These are phyloP conservation scores for Tulasnella sp. DNA, from an alignment of 768 basidiomycete species.

Conservation along the genomic window DNA sequence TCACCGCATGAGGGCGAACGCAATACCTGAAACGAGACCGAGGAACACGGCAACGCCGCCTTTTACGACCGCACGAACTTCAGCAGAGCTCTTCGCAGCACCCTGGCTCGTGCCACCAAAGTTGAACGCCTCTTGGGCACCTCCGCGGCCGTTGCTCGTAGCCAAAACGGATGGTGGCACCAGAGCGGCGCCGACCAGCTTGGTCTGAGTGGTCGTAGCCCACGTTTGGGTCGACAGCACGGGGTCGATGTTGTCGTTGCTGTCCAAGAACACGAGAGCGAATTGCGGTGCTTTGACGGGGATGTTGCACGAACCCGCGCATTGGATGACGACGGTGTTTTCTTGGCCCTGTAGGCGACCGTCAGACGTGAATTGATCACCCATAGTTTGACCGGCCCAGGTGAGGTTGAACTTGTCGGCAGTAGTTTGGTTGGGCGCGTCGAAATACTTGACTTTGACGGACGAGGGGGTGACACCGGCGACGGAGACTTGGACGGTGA, in stretches of 20 bases:
- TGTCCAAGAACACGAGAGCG: conserved; percentile 15
- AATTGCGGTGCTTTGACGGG: conserved; percentile 12
- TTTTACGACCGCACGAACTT: not conserved
- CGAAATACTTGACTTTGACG: conserved; percentile 12
- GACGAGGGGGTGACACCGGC: not conserved
- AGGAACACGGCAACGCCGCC: not conserved
- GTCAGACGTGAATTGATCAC: conserved; percentile 16
- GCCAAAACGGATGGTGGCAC: conserved; percentile 44
- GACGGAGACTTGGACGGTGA: conserved; percentile 1
- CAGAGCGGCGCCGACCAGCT: conserved; percentile 35
- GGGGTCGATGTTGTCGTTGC: not conserved
- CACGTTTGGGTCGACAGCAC: conserved; percentile 36
- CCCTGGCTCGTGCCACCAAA: not conserved
- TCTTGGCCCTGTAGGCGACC: conserved; percentile 10
- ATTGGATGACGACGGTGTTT: conserved; percentile 13
- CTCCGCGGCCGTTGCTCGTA: conserved; percentile 48
- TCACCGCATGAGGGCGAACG: too few species aligned
- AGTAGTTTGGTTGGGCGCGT: not conserved
- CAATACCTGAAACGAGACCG: not conserved
- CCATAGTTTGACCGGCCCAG: conserved; percentile 14
- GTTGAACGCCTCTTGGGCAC: conserved; percentile 19
- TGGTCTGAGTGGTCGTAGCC: conserved; percentile 37
- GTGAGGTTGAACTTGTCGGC: conserved; percentile 15
- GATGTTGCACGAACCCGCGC: not conserved
- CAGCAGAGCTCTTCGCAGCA: not conserved